Conservation (phyloP, 1,284 basidiomycete species). For the Ceratobasidium sp. region DNA sequence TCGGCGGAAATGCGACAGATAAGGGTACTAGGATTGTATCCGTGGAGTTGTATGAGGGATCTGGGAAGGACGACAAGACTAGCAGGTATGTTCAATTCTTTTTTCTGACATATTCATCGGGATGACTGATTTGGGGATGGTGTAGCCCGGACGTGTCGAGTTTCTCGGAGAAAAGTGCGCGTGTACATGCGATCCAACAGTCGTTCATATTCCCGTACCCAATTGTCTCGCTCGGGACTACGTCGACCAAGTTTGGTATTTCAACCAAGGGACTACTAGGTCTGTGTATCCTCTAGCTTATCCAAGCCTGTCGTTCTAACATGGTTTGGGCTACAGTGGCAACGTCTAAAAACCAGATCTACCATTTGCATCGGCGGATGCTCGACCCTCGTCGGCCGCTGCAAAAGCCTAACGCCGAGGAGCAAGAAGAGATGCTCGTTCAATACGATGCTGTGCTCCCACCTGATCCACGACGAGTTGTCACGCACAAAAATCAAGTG, state of each 20-base stretch:
- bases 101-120: conserved; percentile 27
- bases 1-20: conserved; percentile 63
- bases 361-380: conserved; percentile 78
- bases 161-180: conserved; percentile 68
- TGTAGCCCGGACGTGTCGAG: conserved; percentile 79
- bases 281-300: neutral
- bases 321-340: conserved; percentile 68
- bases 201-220: conserved; percentile 79
- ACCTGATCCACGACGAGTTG: conserved; percentile 77
- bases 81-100: conserved; percentile 67
- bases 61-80: conserved; percentile 72
- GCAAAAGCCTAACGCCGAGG: conserved; percentile 80
- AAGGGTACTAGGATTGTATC: conserved; percentile 81
- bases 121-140: conserved; percentile 38
- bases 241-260: conserved; percentile 90
- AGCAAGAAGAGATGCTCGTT: conserved; percentile 88
- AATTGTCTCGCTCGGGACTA: conserved; percentile 78
- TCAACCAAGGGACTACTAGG: conserved; percentile 84
- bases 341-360: conserved; percentile 80
- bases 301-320: no score
- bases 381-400: conserved; percentile 89
- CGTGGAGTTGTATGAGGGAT: conserved; percentile 90
- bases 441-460: conserved; percentile 86
- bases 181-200: conserved; percentile 74
- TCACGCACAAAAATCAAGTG: conserved; percentile 86